A percentile compares a stretch with the other conserved stretches of the same genome.
Conservation (phyloP, 2,329 filamentous ascomycete genomes). For the Parascedosporium putredinis region DNA sequence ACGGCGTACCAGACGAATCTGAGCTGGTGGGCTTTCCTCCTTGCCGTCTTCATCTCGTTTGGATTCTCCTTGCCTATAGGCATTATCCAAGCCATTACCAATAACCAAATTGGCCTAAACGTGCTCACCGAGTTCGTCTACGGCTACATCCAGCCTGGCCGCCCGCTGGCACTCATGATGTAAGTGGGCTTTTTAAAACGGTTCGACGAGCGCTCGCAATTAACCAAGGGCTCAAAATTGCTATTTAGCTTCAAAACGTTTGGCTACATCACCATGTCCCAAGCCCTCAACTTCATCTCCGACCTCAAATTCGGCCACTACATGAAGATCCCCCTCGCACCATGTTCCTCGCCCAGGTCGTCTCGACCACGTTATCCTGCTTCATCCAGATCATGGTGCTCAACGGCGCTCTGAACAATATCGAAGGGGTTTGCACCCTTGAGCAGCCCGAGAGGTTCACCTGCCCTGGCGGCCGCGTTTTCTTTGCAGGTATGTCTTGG, state of each 20-base stretch:
- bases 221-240: too few species aligned
- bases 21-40: slow-evolving; percentile 61
- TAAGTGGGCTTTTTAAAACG: too few species aligned
- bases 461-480: slow-evolving; percentile 52
- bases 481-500: slow-evolving; percentile 42
- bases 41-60: slow-evolving; percentile 54
- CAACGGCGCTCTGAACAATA: slow-evolving; percentile 49
- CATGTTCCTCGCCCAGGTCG: slow-evolving; percentile 56
- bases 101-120: slow-evolving; percentile 63
- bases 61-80: slow-evolving; percentile 56
- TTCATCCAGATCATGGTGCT: slow-evolving; percentile 56
- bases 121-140: slow-evolving; percentile 66
- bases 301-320: slow-evolving; percentile 65
- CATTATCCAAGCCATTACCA: slow-evolving; percentile 60
- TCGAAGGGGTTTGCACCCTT: slow-evolving; percentile 52
- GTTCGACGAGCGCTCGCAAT: too few species aligned
- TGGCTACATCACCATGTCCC: slow-evolving; percentile 53
- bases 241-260: slow-evolving; percentile 55
- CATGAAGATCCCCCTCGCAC: slow-evolving; percentile 61
- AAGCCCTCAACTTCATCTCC: slow-evolving; percentile 52
- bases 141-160: slow-evolving; percentile 65
- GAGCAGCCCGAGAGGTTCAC: slow-evolving; percentile 49
- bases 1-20: slow-evolving; percentile 56
- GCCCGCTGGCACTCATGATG: slow-evolving; percentile 64
- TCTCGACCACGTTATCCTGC: slow-evolving; percentile 55